Percentiles rank a stretch among this genome's conserved stretches.
phyloP scores from a whole-genome alignment of 1,284 basidiomycete genomes.

The Cryptococcus depauperatus region DNA sequence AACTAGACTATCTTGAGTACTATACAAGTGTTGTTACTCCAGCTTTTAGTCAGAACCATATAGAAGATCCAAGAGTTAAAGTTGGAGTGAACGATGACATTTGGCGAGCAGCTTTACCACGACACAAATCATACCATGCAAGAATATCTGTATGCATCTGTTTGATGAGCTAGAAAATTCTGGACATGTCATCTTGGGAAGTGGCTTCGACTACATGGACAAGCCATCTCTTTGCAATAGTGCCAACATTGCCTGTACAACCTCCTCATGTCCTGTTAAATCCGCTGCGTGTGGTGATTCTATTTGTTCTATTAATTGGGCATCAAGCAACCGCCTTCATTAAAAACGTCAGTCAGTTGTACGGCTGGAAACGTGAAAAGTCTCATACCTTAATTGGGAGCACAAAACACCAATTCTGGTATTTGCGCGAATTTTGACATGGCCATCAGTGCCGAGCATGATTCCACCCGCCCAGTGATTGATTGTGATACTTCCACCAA shows the following conservation, averaged over 20 bases:
- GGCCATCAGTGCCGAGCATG: conserved; percentile 52
- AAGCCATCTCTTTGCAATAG: conserved; percentile 51
- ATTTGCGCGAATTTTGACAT: conserved; percentile 67
- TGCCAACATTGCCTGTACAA: conserved; percentile 62
- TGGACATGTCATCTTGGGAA: no score
- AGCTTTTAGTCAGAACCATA: no score
- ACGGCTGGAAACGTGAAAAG: conserved; percentile 1
- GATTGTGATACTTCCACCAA: conserved; percentile 70
- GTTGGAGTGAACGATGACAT: no score
- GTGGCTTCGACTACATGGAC: conserved; percentile 7
- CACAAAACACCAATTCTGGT: conserved; percentile 83
- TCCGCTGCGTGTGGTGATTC: conserved; percentile 47
- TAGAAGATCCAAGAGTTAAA: no score
- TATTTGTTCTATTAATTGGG: conserved; percentile 53
- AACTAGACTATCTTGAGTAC: no score
- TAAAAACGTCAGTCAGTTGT: conserved; percentile 20
- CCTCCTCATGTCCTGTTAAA: conserved; percentile 51
- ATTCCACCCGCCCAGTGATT: conserved; percentile 71
- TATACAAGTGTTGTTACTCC: no score
- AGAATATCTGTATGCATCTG: no score
- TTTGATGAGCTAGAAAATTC: no score
- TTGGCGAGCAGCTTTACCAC: no score
- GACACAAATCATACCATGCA: no score
- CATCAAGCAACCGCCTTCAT: conserved; percentile 57
- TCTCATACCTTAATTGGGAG: conserved; percentile 62